These are phyloP conservation scores for Gymnopilus dilepis DNA, from an alignment of 768 basidiomycete genomes.

Conservation along the genomic window DNA sequence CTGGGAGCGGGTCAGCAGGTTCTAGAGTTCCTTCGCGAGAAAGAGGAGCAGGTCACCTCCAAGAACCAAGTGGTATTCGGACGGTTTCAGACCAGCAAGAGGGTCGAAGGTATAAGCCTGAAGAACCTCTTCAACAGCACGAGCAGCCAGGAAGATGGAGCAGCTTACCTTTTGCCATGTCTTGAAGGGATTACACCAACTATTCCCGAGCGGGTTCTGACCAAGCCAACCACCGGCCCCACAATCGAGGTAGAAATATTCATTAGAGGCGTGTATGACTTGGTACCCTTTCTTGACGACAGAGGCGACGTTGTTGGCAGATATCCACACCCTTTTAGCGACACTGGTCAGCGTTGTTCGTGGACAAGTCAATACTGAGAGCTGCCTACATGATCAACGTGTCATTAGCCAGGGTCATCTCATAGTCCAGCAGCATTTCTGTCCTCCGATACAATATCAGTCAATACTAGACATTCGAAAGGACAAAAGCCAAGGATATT, in stretches of 20 bases:
- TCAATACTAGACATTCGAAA: not conserved
- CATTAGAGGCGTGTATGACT: slow-evolving; percentile 72
- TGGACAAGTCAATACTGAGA: not conserved
- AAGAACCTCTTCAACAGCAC: not conserved
- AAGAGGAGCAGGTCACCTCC: slow-evolving; percentile 54
- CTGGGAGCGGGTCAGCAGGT: slow-evolving; percentile 31
- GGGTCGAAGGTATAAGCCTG: slow-evolving; percentile 77
- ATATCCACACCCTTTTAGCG: slow-evolving; percentile 68
- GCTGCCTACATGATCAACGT: slow-evolving; percentile 62
- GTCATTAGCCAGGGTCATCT: slow-evolving; percentile 48
- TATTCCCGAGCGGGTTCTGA: slow-evolving; percentile 49
- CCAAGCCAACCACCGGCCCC: slow-evolving; percentile 78
- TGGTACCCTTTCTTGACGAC: slow-evolving; percentile 64
- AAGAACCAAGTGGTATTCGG: slow-evolving; percentile 59
- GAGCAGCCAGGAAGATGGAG: not conserved
- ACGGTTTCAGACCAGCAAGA: slow-evolving; percentile 55
- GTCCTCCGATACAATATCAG: slow-evolving; percentile 54
- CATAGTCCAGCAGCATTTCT: slow-evolving; percentile 69
- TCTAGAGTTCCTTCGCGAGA: not conserved
- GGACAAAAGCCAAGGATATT: slow-evolving; percentile 14
- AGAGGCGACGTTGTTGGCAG: slow-evolving; percentile 57
- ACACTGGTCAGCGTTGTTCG: not conserved
- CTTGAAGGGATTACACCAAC: slow-evolving; percentile 84
- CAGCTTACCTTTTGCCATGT: slow-evolving; percentile 72
- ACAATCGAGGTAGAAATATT: slow-evolving; percentile 85